Base-by-base conservation (phyloP, 768 basidiomycete genomes). In the Cystobasidium tubakii region DNA sequence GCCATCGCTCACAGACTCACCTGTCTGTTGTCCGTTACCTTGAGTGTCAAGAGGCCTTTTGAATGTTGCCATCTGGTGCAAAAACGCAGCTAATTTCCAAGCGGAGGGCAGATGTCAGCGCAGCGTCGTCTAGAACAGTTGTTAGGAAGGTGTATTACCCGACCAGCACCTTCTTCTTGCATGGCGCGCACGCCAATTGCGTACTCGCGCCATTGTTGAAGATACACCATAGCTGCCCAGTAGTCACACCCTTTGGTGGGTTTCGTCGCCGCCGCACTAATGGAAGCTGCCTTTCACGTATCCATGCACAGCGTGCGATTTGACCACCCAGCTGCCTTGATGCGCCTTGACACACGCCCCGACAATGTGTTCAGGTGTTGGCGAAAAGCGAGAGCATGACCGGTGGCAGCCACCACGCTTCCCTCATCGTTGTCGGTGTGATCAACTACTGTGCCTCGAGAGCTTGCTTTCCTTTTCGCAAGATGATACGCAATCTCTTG, bases 61-160 rank as follows among this genome's bases (percentile, higher is more conserved):
- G 87, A 86, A 34, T 89, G 84, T 79, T 86, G 87, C 90, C 93
- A 97, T 85, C 96, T 95, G 79, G 95, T 87, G 81, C 87, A 88
- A 80, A 95, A 96, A 50, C 95, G 86, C 27, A 90, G 86, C 95
- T 98, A 79, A n/a, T n/a, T n/a, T 66, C 21, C 25, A 53, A 39
- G 63, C 39, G 70, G 50, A 54, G 50, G 21, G 4, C 12, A 17
- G 4, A 9, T 21, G 46, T 50, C 46, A 50, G 46, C 46, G 7
- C n/a, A 4, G 21, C 15, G 21, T 50, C 46, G 3, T 21, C 46
- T 50, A n/a, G n/a, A 6, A 50, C 15, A 15, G 39, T 15, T 15
- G 21, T 3, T 9, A 12, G 10, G 21, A 21, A 27, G 39, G 17
- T 36, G 19, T 39, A 43, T 76, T 60, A 60, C 57, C 57, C 29